Base-by-base conservation (phyloP, 192 early-diverging fungal genomes). In the Umbelopsis vinacea region DNA sequence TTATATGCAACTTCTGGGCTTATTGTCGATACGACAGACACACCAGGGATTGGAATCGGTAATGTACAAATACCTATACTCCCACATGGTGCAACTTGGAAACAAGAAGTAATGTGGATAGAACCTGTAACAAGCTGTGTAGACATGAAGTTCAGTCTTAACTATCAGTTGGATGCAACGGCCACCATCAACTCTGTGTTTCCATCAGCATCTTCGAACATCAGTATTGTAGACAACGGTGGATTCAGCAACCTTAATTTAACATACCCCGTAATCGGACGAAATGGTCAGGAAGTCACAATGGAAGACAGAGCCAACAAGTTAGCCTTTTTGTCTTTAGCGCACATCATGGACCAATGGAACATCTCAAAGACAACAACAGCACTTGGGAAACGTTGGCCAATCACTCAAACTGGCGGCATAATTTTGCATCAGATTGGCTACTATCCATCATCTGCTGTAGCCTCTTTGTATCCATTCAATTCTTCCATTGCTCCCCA, bases 21-120 rank as follows among this genome's bases (percentile, higher is more conserved):
- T 3, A 63, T 63, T 19, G n/a, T 63, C 11, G 57, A 63, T 17
- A 63, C 57, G 8, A 63, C 57, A 4, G 57, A 63, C 12, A 37
- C 57, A 10, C 57, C 57, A 37, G 57, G 57, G 6, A 19, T 63
- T 63, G 57, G 57, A 3, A 63, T 63, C 35, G 57, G 57, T 11
- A 17, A 37, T 3, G 12, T 63, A 3, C 57, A 63, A 37, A 33
- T 63, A 6, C 57, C 57, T 19, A 19, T 29, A n/a, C 57, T 63
- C 35, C 57, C 57, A 33, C 15, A 63, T 37, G 57, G 57, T 37
- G 57, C 57, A n/a, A 63, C 57, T 2, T 63, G 57, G 57, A 37
- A 63, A 0, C 57, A 63, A 63, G 29, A 63, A 17, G 19, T 63
- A 15, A 26, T 63, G 15, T 63, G 57, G 57, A 38, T 63, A n/a